Evolutionary conservation across 129 eudicot genomes (phyloP).

Genomic region (Centella asiatica): DNA sequence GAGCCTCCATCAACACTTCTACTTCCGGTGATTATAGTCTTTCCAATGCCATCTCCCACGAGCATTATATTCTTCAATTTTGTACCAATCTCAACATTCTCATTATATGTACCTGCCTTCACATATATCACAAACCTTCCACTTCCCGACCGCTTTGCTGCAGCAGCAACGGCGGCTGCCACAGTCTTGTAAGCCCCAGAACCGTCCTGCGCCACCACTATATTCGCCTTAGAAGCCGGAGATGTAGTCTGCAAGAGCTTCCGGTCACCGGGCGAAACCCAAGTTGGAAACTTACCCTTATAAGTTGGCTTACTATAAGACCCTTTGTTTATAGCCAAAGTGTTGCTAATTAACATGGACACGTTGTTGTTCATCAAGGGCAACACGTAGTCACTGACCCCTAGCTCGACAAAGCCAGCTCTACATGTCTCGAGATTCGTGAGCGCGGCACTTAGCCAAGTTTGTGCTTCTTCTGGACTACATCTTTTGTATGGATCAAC

Average conservation of each 20-base stretch:
- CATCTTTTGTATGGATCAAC: constrained; percentile 33
- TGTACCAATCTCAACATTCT: constrained; percentile 39
- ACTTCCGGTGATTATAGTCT: constrained; percentile 55
- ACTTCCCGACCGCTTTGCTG: constrained; percentile 26
- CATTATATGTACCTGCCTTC: constrained; percentile 42
- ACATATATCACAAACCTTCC: constrained; percentile 48
- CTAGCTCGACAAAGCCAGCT: constrained; percentile 45
- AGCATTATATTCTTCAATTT: constrained; percentile 43
- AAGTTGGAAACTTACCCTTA: constrained; percentile 38
- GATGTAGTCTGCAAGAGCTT: constrained; percentile 31
- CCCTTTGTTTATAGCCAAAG: constrained; percentile 46
- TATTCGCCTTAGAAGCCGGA: constrained; percentile 25
- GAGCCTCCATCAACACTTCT: constrained; percentile 53
- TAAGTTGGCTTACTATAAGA: constrained; percentile 6
- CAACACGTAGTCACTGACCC: constrained; percentile 31
- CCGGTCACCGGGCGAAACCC: constrained; percentile 49
- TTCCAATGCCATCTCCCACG: constrained; percentile 62
- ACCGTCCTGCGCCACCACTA: constrained; percentile 65
- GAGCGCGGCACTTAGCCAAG: not conserved
- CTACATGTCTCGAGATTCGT: constrained; percentile 30
- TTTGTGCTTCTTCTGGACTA: constrained; percentile 14
- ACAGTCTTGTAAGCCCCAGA: constrained; percentile 49
- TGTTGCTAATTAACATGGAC: constrained; percentile 37
- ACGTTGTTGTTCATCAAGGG: constrained; percentile 38
- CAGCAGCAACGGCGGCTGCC: constrained; percentile 42